Evolutionary conservation across 2,329 filamentous ascomycete genomes (phyloP).

Genomic region (Apiospora pterosperma): DNA sequence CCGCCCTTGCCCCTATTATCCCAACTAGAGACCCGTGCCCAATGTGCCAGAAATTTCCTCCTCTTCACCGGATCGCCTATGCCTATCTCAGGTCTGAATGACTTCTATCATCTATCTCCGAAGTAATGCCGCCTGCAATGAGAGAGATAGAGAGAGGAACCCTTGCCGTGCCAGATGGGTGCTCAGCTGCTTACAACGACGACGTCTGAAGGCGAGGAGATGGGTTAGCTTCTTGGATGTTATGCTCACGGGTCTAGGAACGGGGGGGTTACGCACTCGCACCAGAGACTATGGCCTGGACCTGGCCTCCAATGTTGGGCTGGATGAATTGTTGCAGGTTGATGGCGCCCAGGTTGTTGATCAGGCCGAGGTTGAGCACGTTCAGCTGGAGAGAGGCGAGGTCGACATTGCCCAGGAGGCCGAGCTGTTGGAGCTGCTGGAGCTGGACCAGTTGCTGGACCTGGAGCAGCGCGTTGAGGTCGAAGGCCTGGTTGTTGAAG

Average conservation of each 20-base stretch:
- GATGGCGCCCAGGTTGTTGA: constrained; percentile 29
- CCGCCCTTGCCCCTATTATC: background rate
- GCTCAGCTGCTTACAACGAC: background rate
- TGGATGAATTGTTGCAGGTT: constrained; percentile 30
- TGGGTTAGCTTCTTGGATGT: background rate
- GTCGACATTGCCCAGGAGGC: constrained; percentile 43
- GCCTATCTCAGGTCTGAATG: background rate
- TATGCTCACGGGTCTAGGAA: background rate
- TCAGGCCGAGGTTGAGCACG: constrained; percentile 36
- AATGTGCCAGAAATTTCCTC: no score
- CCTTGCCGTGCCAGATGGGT: background rate
- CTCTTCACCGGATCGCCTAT: background rate
- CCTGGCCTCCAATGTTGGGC: constrained; percentile 23
- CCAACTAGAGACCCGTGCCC: no score
- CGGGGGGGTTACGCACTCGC: background rate
- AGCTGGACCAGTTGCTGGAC: constrained; percentile 30
- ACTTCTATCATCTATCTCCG: background rate
- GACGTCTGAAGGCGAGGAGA: background rate
- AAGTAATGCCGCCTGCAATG: background rate
- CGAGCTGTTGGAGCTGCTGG: constrained; percentile 35
- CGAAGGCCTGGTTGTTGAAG: constrained; percentile 43
- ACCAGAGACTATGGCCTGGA: constrained; percentile 27
- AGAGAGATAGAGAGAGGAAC: background rate
- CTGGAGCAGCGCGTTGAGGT: constrained; percentile 43
- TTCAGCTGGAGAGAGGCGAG: constrained; percentile 40